Evolutionary conservation across 2,329 filamentous ascomycete genomes (phyloP), one percentile per base, ranked within the genome.

Genomic region (Magnaporthiopsis rhizophila): DNA sequence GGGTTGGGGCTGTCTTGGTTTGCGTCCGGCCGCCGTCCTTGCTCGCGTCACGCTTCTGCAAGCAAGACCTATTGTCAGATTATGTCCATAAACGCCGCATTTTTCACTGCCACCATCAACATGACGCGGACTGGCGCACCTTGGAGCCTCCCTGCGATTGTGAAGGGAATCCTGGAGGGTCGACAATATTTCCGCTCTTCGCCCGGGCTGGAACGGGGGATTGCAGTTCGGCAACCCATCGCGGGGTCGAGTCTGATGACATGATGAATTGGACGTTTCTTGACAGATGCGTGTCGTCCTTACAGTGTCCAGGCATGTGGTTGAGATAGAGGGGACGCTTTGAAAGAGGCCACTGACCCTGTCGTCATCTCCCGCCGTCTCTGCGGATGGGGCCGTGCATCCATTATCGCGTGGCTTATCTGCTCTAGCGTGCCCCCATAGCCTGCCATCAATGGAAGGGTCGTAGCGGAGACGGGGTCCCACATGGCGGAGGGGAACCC

Each of bases 181-280:
- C 93, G 65, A 89, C 83, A 69, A 97, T 87, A 73, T 83, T 84
- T 70, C 80, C 73, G 62, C 84, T 82, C 77, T 91, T 92, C 62
- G 87, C 76, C 74, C 86, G 90, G 62, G 85, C 74, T 30, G 84
- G 74, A 30, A 91, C 86, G 38, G 91, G 85, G 59, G 85, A 85
- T 73, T 88, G 88, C 69, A 98, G 84, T 72, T 96, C 88, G 68
- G 88, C 77, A 45, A 94, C 91, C 95, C 95, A 99, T 82, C 84
- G 81, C 45, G 93, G 93, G 79, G 81, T 62, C 2, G 67, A 64
- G 30, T 58, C 64, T 24, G 65, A 28, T 8, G 67, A 62, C 5
- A 61, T 59, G 6, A 66, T 65, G 34, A 72, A 66, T 34, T 69
- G 66, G 65, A 74, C 72, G 66, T 76, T 73, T 63, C 70, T 63